A percentile compares a stretch with the other conserved stretches of the same genome.
Evolutionary conservation across 768 basidiomycete species (phyloP).

Genomic region (Calvatia gigantea): DNA sequence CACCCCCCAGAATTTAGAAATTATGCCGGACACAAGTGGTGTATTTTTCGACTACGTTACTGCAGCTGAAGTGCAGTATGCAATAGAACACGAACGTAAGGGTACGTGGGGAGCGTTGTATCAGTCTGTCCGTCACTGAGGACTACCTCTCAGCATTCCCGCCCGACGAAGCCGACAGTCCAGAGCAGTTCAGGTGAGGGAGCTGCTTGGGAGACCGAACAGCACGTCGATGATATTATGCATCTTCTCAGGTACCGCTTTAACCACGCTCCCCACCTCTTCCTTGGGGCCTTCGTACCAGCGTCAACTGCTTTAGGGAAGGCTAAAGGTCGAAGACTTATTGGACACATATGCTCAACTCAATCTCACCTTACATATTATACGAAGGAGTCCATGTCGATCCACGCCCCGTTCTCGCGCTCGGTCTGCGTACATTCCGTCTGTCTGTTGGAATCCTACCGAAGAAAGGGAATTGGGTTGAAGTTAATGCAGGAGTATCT

Average conservation of each 20-base stretch:
- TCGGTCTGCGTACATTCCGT: slow-evolving; percentile 72
- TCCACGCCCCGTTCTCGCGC: slow-evolving; percentile 45
- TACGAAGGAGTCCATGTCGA: slow-evolving; percentile 66
- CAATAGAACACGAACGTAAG: slow-evolving; percentile 44
- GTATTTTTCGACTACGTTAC: slow-evolving; percentile 41
- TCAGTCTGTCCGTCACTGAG: neutral
- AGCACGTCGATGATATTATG: neutral
- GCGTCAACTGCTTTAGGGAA: slow-evolving; percentile 10
- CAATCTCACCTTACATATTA: slow-evolving; percentile 48
- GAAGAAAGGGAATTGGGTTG: slow-evolving; percentile 46
- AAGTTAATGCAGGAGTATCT: slow-evolving; percentile 60
- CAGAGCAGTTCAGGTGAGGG: slow-evolving; percentile 49
- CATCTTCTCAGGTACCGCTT: slow-evolving; percentile 37
- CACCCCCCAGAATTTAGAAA: neutral
- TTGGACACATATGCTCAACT: slow-evolving; percentile 66
- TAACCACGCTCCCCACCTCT: slow-evolving; percentile 50
- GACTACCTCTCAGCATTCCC: slow-evolving; percentile 46
- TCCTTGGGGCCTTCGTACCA: slow-evolving; percentile 59
- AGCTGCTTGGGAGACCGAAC: neutral
- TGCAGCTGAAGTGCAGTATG: slow-evolving; percentile 36
- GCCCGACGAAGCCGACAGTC: slow-evolving; percentile 57
- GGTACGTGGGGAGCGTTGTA: neutral
- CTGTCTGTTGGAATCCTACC: slow-evolving; percentile 42
- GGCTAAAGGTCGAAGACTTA: slow-evolving; percentile 33
- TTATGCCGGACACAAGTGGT: slow-evolving; percentile 4